Evolutionary conservation across 164 flowering plant species (phyloP), one percentile per base, ranked within the genome.

Genomic region (Vitis rupestris): DNA sequence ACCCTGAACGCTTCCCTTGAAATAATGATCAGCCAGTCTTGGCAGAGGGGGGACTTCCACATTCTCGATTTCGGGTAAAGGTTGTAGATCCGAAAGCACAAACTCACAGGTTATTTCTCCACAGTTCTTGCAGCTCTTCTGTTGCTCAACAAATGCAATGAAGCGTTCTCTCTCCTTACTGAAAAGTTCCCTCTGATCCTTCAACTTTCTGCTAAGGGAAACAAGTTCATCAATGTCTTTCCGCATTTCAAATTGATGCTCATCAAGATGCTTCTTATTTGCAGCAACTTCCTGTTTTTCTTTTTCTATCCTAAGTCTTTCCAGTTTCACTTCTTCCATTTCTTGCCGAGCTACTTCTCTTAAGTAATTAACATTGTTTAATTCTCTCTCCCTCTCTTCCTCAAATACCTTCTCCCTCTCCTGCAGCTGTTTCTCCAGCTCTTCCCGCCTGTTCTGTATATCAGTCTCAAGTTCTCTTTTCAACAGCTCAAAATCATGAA

Each of bases 161-260:
- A 84, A 84, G 27, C 76, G 83, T 9, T 78, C 79, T 52, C 82
- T 76, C 78, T 84, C 87, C 68, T 54, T 69, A 15, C 78, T 51
- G 72, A 84, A 74, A 29, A 74, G 76, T 64, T 84, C 82, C 8
- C 87, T 60, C 64, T 82, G 85, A 7, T 66, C 76, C 77, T 75
- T 82, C 72, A 82, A 55, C 59, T 69, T 82, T 62, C 56, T 66
- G 74, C 82, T 82, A 16, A 84, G 85, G 8, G 44, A 72, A 72
- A 75, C 66, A 55, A 84, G 87, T 65, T 72, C 78, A 69, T 82
- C 80, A 72, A 82, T 82, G 52, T 84, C 87, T 64, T 76, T 79
- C 15, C 68, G 74, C 60, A 84, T 78, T 56, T 80, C 87, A 58
- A 76, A 64, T 62, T 69, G 79, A 10, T 84, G 78, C 63, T 44